Percentiles rank a stretch among this genome's conserved stretches.
These are phyloP conservation scores for Saksenaea oblongispora DNA, from an alignment of 371 early-diverging fungal genomes.

Conservation along the genomic window DNA sequence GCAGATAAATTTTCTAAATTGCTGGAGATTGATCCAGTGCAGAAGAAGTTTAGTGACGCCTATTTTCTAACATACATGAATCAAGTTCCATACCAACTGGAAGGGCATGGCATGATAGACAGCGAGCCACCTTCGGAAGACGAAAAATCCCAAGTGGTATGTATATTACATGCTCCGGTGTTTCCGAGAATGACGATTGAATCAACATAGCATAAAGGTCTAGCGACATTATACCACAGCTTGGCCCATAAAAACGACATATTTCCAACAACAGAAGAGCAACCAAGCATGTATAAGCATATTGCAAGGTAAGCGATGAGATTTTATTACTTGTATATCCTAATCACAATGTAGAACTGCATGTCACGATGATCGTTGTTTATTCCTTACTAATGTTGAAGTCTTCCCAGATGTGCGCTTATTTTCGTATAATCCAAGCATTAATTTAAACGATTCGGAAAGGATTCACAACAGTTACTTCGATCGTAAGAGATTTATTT, in stretches of 20 bases:
- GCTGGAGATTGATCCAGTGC: constrained; percentile 51
- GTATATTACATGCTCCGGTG: not conserved
- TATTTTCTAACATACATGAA: constrained; percentile 63
- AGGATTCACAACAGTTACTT: constrained; percentile 52
- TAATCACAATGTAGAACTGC: constrained; percentile 4
- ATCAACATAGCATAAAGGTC: constrained; percentile 37
- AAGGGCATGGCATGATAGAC: constrained; percentile 27
- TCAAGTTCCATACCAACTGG: constrained; percentile 59
- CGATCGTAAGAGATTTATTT: constrained; percentile 27
- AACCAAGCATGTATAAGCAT: constrained; percentile 41
- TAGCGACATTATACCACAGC: constrained; percentile 40
- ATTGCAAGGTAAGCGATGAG: constrained; percentile 26
- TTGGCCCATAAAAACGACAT: constrained; percentile 26
- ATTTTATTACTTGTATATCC: not conserved
- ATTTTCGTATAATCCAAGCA: constrained; percentile 53
- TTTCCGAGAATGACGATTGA: constrained; percentile 5
- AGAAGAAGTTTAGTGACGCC: constrained; percentile 58
- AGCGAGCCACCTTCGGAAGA: constrained; percentile 19
- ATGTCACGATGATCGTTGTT: constrained; percentile 59
- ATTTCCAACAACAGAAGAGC: constrained; percentile 37
- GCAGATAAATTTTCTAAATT: constrained; percentile 53
- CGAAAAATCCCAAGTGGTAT: constrained; percentile 42
- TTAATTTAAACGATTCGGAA: constrained; percentile 45
- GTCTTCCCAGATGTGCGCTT: constrained; percentile 49
- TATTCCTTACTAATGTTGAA: constrained; percentile 58